Evolutionary conservation across 495 filamentous ascomycete genomes (phyloP), one percentile per base, ranked within the genome.

Genomic region (Daldinia bambusicola): DNA sequence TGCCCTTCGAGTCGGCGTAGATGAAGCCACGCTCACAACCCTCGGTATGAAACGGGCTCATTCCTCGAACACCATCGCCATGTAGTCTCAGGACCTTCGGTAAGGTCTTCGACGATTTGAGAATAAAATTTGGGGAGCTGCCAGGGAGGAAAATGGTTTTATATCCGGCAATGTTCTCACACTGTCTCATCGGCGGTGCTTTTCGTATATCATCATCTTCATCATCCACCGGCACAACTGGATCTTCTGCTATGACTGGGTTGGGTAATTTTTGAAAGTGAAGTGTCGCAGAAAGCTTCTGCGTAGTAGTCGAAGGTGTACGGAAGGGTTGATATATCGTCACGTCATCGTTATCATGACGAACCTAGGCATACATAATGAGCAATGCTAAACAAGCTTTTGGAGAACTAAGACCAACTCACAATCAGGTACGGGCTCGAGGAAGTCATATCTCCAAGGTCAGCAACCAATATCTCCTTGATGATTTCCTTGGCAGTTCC

Each of bases 261-360:
- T 94, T 86, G 66, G 82, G 75, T n/a, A 94, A 81, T 72, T 96
- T 97, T 13, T 89, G 79, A 72, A 97, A 98, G 55, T 89, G 86
- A 12, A 98, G 79, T 6, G 78, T 81, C 45, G 84, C 76, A 12
- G 78, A 76, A 10, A 87, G 79, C 0, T 74, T 74, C 26, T 63
- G 18, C 9, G 65, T 65, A 31, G 77, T 59, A 67, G 72, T 56
- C 34, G 74, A 74, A 58, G 78, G 78, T 64, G 85, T 76, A 6
- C 84, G 82, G 76, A 90, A 93, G 0, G 94, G 93, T 75, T 92
- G 88, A 75, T 98, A 99, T 51, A 98, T 83, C n/a, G 89, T 89
- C 4, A 98, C 78, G 73, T 98, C 94, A 63, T 97, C 90, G 66
- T 87, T 90, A 10, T 85, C 84, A 45, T 92, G 91, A 32, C 95